Evolutionary conservation across 352 stramenopile genomes (phyloP), one percentile per base, ranked within the genome.

Genomic region (Phytopythium montanum): DNA sequence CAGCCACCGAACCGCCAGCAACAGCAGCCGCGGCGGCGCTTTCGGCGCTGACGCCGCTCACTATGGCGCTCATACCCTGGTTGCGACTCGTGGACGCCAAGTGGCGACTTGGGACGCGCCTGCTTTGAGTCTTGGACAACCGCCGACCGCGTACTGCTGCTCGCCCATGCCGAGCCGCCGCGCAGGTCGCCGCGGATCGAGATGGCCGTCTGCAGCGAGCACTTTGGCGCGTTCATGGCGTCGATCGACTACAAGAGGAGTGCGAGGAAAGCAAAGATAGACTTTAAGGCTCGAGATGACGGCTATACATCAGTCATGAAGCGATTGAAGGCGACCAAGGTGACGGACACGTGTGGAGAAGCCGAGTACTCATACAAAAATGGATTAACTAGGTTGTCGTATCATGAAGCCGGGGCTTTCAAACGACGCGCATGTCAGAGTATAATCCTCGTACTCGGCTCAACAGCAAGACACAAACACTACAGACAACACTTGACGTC

Each of bases 321-420:
- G 31, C 31, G 31, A 34, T 34, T 34, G 34, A 34, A 19, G 14
- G 45, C 18, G 6, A 60, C 10, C 4, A 52, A 52, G 19, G 5
- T 36, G 8, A 39, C 23, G 16, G 28, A 56, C 33, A 39, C 7
- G n/a, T n/a, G n/a, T n/a, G n/a, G n/a, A n/a, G n/a, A n/a, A n/a
- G n/a, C n/a, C n/a, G 59, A 79, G 72, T 81, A 88, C 79, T 88
- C 79, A 88, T 86, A 76, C 65, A 66, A 70, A 68, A 76, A 89
- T 89, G 79, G 79, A 89, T 85, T 83, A 86, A 81, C 72, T 84
- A 85, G 76, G 59, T 87, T 87, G 75, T 86, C 76, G 75, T 87
- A 85, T 89, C 79, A 89, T 83, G 18, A 89, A 74, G 67, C 65
- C 49, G 63, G 39, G 71, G 56, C 62, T 69, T 87, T 89, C 79